A percentile compares a stretch with the other conserved stretches of the same genome.
These are phyloP conservation scores for Ophiosphaerella narmari DNA, from an alignment of 2,329 filamentous ascomycete species.

Conservation along the genomic window DNA sequence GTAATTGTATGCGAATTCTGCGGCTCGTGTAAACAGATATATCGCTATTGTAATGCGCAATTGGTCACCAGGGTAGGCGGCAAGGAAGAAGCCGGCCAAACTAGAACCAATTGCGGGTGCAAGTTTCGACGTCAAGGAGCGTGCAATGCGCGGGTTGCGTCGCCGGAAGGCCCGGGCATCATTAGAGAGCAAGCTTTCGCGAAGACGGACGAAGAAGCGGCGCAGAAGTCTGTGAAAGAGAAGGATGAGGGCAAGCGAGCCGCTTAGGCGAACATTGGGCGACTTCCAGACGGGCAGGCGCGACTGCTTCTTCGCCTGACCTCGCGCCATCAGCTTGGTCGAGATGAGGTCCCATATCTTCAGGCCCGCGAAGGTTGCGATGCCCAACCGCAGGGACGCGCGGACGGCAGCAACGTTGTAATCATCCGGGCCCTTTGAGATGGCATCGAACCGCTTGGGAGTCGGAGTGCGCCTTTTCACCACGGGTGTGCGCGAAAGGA, in stretches of 20 bases:
- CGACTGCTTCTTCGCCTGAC: conserved; percentile 36
- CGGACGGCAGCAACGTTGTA: conserved; percentile 56
- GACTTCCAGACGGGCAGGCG: conserved; percentile 57
- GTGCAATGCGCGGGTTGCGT: conserved; percentile 78
- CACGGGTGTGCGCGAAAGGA: conserved; percentile 72
- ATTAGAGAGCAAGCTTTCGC: conserved; percentile 77
- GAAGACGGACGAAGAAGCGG: conserved; percentile 82
- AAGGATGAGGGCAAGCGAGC: conserved; percentile 82
- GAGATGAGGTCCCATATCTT: conserved; percentile 54
- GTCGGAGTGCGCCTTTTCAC: conserved; percentile 59
- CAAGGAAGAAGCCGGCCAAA: conserved; percentile 80
- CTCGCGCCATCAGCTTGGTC: conserved; percentile 42
- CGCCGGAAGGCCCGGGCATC: conserved; percentile 78
- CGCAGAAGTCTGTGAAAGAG: conserved; percentile 88
- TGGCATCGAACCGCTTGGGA: conserved; percentile 57
- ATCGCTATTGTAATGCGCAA: conserved; percentile 81
- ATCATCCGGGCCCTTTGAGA: conserved; percentile 53
- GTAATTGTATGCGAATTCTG: conserved; percentile 86
- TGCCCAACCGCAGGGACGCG: conserved; percentile 51
- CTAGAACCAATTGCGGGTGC: conserved; percentile 91
- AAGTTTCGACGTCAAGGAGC: conserved; percentile 77
- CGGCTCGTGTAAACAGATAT: conserved; percentile 76
- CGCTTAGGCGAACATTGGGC: conserved; percentile 74
- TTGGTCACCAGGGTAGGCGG: conserved; percentile 72
- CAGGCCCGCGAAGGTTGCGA: conserved; percentile 49